Conservation (phyloP, 2,329 filamentous ascomycete genomes). For the Curvularia spicifera region DNA sequence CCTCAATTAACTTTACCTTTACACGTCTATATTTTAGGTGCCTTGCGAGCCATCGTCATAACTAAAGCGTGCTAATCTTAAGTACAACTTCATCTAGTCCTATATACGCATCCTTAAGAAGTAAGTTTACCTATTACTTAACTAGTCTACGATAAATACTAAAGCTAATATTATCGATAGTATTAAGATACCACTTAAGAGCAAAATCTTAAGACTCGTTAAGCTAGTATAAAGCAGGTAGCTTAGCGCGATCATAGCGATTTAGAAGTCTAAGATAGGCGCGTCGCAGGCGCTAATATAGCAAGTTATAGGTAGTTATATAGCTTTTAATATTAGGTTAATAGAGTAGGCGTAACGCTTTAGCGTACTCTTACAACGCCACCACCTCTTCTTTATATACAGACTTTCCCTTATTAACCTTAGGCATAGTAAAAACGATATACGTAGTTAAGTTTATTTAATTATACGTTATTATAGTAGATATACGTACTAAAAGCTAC, state of each 20-base stretch:
- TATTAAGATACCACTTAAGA: constrained; percentile 7
- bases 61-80: too few relatives aligned
- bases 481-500: too few relatives aligned
- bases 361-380: background rate
- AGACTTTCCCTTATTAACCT: too few relatives aligned
- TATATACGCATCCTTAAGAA: constrained; percentile 2
- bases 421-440: too few relatives aligned
- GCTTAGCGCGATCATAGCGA: constrained; percentile 4
- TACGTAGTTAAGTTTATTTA: too few relatives aligned
- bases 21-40: too few relatives aligned
- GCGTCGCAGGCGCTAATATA: background rate
- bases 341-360: background rate
- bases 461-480: too few relatives aligned
- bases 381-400: too few relatives aligned
- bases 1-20: too few relatives aligned
- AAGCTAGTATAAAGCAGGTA: background rate
- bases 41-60: too few relatives aligned
- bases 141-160: constrained; percentile 6
- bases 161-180: constrained; percentile 8
- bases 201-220: constrained; percentile 6
- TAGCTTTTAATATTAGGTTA: background rate
- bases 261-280: background rate
- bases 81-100: background rate
- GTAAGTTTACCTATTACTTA: constrained; percentile 4
- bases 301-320: background rate